Percentiles rank a stretch among this genome's conserved stretches.
Conservation (phyloP, 768 basidiomycete genomes). For the Tephrocybe sp. region DNA sequence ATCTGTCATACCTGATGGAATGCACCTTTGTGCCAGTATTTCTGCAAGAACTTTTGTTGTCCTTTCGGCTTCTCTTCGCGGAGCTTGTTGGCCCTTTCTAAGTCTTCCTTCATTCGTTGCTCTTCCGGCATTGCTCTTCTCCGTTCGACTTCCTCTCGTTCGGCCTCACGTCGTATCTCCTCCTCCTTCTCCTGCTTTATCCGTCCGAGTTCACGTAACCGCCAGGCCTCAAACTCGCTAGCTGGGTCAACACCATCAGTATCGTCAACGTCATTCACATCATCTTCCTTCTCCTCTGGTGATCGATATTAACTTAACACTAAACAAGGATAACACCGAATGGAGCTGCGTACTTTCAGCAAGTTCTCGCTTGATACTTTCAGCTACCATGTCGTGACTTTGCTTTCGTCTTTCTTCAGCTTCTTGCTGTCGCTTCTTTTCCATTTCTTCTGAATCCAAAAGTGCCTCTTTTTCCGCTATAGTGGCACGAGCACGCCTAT, state of each 20-base stretch:
- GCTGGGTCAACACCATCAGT: conserved; percentile 89
- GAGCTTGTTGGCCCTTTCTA: conserved; percentile 78
- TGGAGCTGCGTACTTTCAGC: conserved; percentile 72
- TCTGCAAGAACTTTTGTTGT: conserved; percentile 90
- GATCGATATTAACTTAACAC: conserved; percentile 2
- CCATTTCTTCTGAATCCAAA: conserved; percentile 73
- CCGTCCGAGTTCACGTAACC: conserved; percentile 87
- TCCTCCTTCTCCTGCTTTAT: conserved; percentile 95
- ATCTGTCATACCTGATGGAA: conserved; percentile 78
- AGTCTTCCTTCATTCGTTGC: conserved; percentile 87
- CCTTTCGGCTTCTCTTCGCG: conserved; percentile 90
- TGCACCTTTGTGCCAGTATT: conserved; percentile 99
- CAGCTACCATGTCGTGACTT: conserved; percentile 90
- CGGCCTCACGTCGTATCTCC: conserved; percentile 73
- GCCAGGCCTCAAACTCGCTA: conserved; percentile 94
- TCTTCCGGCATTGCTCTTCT: conserved; percentile 92
- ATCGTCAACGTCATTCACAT: conserved; percentile 89
- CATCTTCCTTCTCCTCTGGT: conserved; percentile 86
- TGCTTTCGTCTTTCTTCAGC: conserved; percentile 83
- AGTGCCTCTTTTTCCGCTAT: conserved; percentile 67
- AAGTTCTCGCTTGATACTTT: conserved; percentile 88
- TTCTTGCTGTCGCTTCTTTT: conserved; percentile 67
- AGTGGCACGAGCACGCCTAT: conserved; percentile 73
- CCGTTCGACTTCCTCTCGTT: conserved; percentile 89
- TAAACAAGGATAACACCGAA: background rate